Percentiles rank a stretch among this genome's conserved stretches.
Evolutionary conservation across 2,329 filamentous ascomycete species (phyloP).

Genomic region (Colletotrichum falcatum): DNA sequence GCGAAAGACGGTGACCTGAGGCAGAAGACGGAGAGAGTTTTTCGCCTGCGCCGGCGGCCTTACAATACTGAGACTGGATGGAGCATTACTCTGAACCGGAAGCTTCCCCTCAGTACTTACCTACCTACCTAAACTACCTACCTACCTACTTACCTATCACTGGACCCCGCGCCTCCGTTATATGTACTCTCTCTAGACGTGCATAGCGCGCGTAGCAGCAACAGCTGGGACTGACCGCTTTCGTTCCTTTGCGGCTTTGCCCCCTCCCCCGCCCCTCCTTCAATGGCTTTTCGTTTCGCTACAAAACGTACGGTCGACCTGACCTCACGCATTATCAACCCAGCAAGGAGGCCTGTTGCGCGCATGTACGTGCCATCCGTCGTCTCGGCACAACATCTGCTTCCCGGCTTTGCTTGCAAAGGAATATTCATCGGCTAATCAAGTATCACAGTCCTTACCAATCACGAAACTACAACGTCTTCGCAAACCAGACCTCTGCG

Average conservation of each 20-base stretch:
- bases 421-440: neutral
- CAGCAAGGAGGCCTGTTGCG: slow-evolving; percentile 24
- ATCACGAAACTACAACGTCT: slow-evolving; percentile 20
- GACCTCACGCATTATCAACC: slow-evolving; percentile 34
- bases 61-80: slow-evolving; percentile 32
- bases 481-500: slow-evolving; percentile 19
- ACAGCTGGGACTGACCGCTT: slow-evolving; percentile 37
- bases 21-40: slow-evolving; percentile 30
- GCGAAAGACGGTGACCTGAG: slow-evolving; percentile 31
- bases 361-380: slow-evolving; percentile 22
- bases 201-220: slow-evolving; percentile 23
- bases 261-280: slow-evolving; percentile 32
- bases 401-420: neutral
- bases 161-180: slow-evolving; percentile 34
- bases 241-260: slow-evolving; percentile 36
- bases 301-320: slow-evolving; percentile 30
- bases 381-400: neutral
- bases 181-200: slow-evolving; percentile 37
- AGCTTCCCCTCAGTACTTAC: slow-evolving; percentile 28
- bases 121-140: neutral
- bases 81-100: slow-evolving; percentile 23
- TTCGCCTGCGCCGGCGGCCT: slow-evolving; percentile 30
- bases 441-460: slow-evolving; percentile 19
- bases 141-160: slow-evolving; percentile 1
- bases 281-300: slow-evolving; percentile 36